Evolutionary conservation across 768 basidiomycete genomes (phyloP).

Genomic region (Botryobasidium botryosum): DNA sequence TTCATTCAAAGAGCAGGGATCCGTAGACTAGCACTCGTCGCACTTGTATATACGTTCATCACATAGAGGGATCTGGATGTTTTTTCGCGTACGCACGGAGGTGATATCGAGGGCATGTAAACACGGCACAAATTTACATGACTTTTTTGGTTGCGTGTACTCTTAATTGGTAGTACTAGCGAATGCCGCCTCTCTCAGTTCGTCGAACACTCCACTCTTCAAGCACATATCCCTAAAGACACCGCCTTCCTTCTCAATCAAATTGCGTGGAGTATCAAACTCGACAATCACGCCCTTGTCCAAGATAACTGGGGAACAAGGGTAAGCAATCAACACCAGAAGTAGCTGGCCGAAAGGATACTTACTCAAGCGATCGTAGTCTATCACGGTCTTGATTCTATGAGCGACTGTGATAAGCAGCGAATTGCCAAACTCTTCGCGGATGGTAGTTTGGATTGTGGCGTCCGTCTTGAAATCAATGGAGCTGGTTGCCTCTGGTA

Average conservation of each 20-base stretch:
- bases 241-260: constrained; percentile 45
- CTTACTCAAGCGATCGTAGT: constrained; percentile 55
- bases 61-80: no score
- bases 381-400: constrained; percentile 53
- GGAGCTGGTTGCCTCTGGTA: constrained; percentile 57
- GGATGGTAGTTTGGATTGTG: constrained; percentile 77
- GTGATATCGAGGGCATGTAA: no score
- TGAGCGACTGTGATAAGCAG: constrained; percentile 40
- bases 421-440: constrained; percentile 66
- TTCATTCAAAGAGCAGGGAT: no score
- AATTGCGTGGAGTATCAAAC: constrained; percentile 54
- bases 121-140: no score
- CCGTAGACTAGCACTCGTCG: no score
- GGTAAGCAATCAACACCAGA: constrained; percentile 11
- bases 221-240: constrained; percentile 11
- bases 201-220: constrained; percentile 11
- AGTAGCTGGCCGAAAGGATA: constrained; percentile 26
- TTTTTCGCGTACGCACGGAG: no score
- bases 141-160: no score
- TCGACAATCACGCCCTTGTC: constrained; percentile 33
- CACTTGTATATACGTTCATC: no score
- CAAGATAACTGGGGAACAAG: no score
- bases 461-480: constrained; percentile 79
- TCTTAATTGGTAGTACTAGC: no score
- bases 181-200: not conserved